A percentile compares a stretch with the other conserved stretches of the same genome.
These are phyloP conservation scores for Xerocomellus dryophilus DNA, from an alignment of 768 basidiomycete species.

Conservation along the genomic window DNA sequence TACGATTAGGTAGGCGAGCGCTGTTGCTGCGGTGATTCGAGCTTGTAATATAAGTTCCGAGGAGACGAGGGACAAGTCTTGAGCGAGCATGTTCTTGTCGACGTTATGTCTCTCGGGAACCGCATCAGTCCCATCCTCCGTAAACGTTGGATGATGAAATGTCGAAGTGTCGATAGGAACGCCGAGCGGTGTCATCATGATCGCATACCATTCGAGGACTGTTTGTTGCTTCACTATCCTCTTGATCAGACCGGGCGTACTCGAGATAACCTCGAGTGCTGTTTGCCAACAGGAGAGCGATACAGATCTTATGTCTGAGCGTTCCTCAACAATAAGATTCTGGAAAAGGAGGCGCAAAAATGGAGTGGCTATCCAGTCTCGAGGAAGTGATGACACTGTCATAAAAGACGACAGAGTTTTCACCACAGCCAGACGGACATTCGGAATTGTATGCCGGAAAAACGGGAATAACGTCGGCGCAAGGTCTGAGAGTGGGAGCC, in stretches of 20 bases:
- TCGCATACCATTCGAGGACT: conserved; percentile 79
- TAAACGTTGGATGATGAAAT: conserved; percentile 64
- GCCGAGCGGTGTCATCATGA: conserved; percentile 89
- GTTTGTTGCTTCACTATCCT: conserved; percentile 53
- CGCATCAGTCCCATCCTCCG: conserved; percentile 43
- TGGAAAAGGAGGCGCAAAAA: conserved; percentile 88
- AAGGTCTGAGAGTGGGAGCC: conserved; percentile 76
- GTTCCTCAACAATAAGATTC: conserved; percentile 91
- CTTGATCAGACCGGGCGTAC: conserved; percentile 48
- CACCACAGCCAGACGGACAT: conserved; percentile 90
- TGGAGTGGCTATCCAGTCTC: conserved; percentile 74
- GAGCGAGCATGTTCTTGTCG: conserved; percentile 91
- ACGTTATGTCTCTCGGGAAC: conserved; percentile 79
- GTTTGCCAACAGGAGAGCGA: conserved; percentile 74
- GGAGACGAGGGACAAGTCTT: conserved; percentile 82
- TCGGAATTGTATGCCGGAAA: conserved; percentile 94
- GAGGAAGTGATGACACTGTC: conserved; percentile 65
- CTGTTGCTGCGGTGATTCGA: conserved; percentile 72
- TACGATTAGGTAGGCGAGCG: conserved; percentile 66
- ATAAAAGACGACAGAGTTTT: conserved; percentile 87
- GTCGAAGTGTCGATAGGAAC: conserved; percentile 63
- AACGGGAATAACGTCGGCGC: conserved; percentile 91
- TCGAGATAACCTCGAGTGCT: conserved; percentile 56
- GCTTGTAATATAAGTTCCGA: conserved; percentile 76
- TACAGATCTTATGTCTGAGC: conserved; percentile 72